Conservation (phyloP, 352 stramenopile genomes). For the Phytophthora boehmeriae region DNA sequence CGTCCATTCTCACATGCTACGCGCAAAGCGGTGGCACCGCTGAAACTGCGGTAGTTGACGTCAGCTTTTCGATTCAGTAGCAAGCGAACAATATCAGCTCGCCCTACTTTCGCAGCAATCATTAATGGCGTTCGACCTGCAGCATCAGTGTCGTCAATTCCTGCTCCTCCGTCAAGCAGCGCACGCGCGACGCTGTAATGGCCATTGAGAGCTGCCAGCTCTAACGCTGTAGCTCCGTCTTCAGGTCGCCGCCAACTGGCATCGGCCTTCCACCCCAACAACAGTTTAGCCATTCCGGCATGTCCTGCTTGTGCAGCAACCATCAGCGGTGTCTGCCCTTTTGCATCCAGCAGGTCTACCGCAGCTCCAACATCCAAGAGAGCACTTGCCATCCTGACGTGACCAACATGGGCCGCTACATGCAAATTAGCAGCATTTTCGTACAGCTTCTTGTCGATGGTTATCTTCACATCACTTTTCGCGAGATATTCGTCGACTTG, state of each 20-base stretch:
- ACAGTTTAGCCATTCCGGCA: conserved; percentile 13
- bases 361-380: conserved; percentile 18
- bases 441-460: conserved; percentile 16
- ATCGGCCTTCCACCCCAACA: conserved; percentile 26
- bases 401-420: background rate
- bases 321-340: conserved; percentile 31
- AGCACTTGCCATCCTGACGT: background rate
- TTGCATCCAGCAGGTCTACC: conserved; percentile 15
- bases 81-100: conserved; percentile 19
- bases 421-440: conserved; percentile 4
- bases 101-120: conserved; percentile 14
- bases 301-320: conserved; percentile 28
- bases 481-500: conserved; percentile 1
- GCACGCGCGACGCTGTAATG: conserved; percentile 16
- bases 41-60: conserved; percentile 20
- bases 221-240: conserved; percentile 25
- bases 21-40: conserved; percentile 24
- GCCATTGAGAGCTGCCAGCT: conserved; percentile 24
- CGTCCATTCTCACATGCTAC: conserved; percentile 25
- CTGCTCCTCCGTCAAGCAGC: conserved; percentile 29
- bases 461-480: background rate
- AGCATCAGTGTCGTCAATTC: conserved; percentile 17
- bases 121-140: conserved; percentile 26
- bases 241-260: conserved; percentile 17
- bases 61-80: conserved; percentile 26